These are phyloP conservation scores for Pulicaria dysenterica DNA, from an alignment of 129 eudicot species.

Conservation along the genomic window DNA sequence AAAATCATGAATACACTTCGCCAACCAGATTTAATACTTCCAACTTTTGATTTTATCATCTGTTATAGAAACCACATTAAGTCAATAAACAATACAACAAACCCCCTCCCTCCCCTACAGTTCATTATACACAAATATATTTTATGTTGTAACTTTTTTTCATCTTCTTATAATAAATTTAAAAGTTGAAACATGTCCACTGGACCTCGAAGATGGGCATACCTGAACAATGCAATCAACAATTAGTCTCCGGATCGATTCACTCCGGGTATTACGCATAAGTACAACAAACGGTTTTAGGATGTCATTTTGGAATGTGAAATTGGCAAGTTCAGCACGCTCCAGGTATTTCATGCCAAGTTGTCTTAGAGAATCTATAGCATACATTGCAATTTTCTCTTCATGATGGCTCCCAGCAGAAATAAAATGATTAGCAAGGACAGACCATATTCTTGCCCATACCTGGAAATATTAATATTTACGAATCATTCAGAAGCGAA, in stretches of 20 bases:
- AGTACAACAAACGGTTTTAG: constrained; percentile 94
- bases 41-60: constrained; percentile 97
- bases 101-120: too few species aligned
- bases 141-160: neutral
- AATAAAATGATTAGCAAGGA: constrained; percentile 84
- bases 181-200: neutral
- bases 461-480: constrained; percentile 55
- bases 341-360: constrained; percentile 97
- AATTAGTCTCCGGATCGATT: constrained; percentile 74
- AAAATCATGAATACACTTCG: constrained; percentile 94
- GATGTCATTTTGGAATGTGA: constrained; percentile 95
- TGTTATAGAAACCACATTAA: constrained; percentile 33
- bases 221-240: constrained; percentile 98
- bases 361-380: constrained; percentile 94
- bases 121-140: too few species aligned
- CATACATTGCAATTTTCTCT: constrained; percentile 97
- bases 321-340: constrained; percentile 94
- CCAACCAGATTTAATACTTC: constrained; percentile 98
- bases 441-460: constrained; percentile 99
- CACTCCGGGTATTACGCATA: constrained; percentile 80
- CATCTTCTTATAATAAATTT: neutral
- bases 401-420: constrained; percentile 97
- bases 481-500: constrained; percentile 13
- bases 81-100: neutral
- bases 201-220: constrained; percentile 26